phyloP scores from a whole-genome alignment of 75 land plant genomes.

The Azolla pinnata region DNA sequence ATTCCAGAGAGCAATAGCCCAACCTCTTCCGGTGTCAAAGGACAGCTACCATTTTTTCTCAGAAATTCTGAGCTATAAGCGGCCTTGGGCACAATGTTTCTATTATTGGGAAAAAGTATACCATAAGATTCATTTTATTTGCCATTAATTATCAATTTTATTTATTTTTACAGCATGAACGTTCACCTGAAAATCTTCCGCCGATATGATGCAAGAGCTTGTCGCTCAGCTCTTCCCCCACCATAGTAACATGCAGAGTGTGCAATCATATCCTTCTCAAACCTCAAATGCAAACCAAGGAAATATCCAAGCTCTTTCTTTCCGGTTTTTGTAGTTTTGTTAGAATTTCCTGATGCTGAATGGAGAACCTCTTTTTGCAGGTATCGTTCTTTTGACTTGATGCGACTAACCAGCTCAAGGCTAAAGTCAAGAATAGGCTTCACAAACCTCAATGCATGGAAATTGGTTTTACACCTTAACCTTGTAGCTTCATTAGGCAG shows the following conservation, averaged over 20 bases:
- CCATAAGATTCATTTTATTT: too few species aligned
- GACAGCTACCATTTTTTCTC: conserved; percentile 32
- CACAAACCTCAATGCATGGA: conserved; percentile 20
- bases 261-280: conserved; percentile 34
- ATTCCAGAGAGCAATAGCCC: conserved; percentile 24
- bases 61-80: conserved; percentile 10
- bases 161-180: too few species aligned
- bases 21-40: conserved; percentile 29
- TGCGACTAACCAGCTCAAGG: conserved; percentile 12
- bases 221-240: conserved; percentile 28
- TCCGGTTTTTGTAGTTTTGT: neutral
- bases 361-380: neutral
- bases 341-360: neutral
- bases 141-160: too few species aligned
- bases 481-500: conserved; percentile 21
- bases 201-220: conserved; percentile 27
- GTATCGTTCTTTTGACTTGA: conserved; percentile 12
- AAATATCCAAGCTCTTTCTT: conserved; percentile 10
- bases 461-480: conserved; percentile 24
- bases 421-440: conserved; percentile 23
- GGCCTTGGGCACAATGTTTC: conserved; percentile 17
- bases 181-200: conserved; percentile 22
- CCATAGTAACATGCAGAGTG: conserved; percentile 31
- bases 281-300: conserved; percentile 28
- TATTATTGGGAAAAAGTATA: neutral